Percentiles rank a stretch among this genome's conserved stretches.
Conservation (phyloP, 1,284 basidiomycete species). For the Melampsora americana region DNA sequence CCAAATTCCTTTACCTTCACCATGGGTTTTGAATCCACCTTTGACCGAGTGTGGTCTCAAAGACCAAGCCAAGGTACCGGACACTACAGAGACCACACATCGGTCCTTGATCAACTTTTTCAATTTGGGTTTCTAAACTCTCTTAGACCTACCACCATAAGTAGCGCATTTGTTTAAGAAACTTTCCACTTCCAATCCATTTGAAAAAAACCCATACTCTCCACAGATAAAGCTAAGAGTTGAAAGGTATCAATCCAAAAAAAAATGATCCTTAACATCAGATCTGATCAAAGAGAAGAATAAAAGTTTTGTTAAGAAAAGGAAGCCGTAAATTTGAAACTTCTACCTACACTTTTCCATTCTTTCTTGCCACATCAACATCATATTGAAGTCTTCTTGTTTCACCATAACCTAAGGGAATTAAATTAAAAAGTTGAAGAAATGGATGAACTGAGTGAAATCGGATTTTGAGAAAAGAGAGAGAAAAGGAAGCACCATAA, state of each 20-base stretch:
- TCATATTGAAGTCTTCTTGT: conserved; percentile 49
- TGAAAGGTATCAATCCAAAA: too few species aligned
- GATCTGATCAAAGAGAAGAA: background rate
- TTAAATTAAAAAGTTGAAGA: background rate
- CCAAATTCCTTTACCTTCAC: conserved; percentile 50
- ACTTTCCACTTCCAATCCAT: conserved; percentile 45
- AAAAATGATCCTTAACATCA: too few species aligned
- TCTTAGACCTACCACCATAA: conserved; percentile 11
- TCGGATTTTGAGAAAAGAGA: background rate
- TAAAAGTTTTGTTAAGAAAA: background rate
- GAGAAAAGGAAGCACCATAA: conserved; percentile 46
- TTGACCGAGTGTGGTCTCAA: conserved; percentile 49
- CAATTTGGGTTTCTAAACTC: too few species aligned
- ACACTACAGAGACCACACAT: background rate
- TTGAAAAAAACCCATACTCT: conserved; percentile 52
- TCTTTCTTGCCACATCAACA: conserved; percentile 46
- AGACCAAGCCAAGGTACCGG: conserved; percentile 50
- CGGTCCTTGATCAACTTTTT: too few species aligned
- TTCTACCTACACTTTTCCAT: conserved; percentile 48
- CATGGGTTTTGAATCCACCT: conserved; percentile 53
- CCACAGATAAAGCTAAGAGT: conserved; percentile 50
- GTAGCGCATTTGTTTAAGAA: conserved; percentile 46
- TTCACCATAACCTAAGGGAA: conserved; percentile 46
- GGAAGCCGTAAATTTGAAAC: background rate
- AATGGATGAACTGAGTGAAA: background rate